Evolutionary conservation across 768 basidiomycete species (phyloP).

Genomic region (Agrocybe chaxingu): DNA sequence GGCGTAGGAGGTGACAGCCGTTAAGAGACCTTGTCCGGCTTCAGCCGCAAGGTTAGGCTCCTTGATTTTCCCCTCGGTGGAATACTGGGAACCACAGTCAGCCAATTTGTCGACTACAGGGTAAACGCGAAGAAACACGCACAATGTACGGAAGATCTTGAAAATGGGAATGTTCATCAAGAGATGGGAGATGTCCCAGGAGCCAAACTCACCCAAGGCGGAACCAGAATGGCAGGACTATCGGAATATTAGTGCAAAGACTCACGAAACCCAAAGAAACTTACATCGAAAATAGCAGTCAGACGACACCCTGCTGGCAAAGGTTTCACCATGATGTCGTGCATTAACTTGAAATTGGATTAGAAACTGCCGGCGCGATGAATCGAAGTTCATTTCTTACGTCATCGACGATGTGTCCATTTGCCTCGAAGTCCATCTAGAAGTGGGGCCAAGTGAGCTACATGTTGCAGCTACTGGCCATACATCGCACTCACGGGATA

Average conservation of each 20-base stretch:
- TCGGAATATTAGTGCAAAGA: conserved; percentile 1
- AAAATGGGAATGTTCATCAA: not conserved
- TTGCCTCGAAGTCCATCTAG: conserved; percentile 46
- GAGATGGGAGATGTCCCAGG: not conserved
- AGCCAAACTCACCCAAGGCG: conserved; percentile 56
- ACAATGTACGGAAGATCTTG: conserved; percentile 72
- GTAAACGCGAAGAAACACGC: conserved; percentile 14
- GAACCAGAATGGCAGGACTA: conserved; percentile 92
- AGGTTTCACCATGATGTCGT: conserved; percentile 74
- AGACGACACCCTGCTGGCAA: conserved; percentile 87
- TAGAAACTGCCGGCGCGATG: not conserved
- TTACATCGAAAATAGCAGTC: conserved; percentile 77
- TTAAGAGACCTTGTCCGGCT: conserved; percentile 84
- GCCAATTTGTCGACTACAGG: not conserved
- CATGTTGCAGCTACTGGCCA: not conserved
- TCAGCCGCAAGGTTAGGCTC: conserved; percentile 88
- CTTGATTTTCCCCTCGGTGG: conserved; percentile 93
- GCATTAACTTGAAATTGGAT: conserved; percentile 50
- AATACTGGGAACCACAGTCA: conserved; percentile 52
- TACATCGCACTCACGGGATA: conserved; percentile 68
- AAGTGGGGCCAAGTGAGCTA: not conserved
- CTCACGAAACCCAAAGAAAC: conserved; percentile 18
- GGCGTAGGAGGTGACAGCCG: conserved; percentile 73
- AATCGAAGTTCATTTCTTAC: conserved; percentile 31
- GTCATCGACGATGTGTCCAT: conserved; percentile 87